Evolutionary conservation across 2,329 filamentous ascomycete species (phyloP).

Genomic region (Exophiala dermatitidis): DNA sequence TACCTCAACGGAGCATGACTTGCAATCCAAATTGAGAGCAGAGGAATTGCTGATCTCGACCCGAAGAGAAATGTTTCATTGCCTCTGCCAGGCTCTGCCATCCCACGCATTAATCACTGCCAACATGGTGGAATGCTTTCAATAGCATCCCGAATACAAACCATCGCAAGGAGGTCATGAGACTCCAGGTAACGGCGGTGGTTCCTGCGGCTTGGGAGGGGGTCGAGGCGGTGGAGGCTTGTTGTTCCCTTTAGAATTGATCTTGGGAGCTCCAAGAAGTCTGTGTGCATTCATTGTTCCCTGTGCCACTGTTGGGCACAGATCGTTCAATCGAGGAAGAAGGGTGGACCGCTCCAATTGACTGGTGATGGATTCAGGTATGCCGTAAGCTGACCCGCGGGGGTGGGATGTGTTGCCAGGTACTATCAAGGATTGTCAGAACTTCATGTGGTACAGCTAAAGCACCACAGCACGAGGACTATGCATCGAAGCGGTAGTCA

Average conservation of each 20-base stretch:
- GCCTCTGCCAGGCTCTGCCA: no score
- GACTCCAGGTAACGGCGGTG: conserved; percentile 11
- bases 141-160: no score
- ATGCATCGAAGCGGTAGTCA: conserved; percentile 14
- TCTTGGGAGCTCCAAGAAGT: background rate
- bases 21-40: no score
- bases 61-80: no score
- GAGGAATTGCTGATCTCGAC: no score
- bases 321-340: no score
- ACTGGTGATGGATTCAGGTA: background rate
- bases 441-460: conserved; percentile 6
- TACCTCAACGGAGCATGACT: no score
- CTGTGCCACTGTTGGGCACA: no score
- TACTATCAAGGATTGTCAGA: conserved; percentile 8
- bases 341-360: background rate
- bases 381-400: background rate
- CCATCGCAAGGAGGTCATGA: background rate
- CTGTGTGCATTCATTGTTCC: background rate
- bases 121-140: no score
- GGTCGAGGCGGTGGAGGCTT: conserved; percentile 11
- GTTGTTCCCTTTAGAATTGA: background rate
- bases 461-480: conserved; percentile 1
- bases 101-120: no score
- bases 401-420: background rate
- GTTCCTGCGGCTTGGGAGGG: conserved; percentile 11